Evolutionary conservation across 352 stramenopile genomes (phyloP).

Genomic region (Plasmopara muralis): DNA sequence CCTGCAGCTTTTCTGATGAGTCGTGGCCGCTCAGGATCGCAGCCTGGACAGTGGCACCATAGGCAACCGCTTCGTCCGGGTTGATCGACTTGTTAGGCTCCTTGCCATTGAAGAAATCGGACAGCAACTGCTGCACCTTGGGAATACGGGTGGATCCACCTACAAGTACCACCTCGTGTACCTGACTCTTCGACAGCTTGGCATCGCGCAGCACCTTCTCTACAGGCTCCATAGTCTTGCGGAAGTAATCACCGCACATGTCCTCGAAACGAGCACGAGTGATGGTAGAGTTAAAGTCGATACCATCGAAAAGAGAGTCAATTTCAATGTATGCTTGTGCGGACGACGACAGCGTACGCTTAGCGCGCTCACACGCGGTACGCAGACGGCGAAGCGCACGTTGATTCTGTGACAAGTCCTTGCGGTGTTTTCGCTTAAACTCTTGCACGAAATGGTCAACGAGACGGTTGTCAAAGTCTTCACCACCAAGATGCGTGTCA

Average conservation of each 20-base stretch:
- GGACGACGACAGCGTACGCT: constrained; percentile 95
- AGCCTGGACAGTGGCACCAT: constrained; percentile 95
- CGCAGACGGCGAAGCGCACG: constrained; percentile 94
- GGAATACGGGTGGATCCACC: constrained; percentile 97
- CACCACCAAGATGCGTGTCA: constrained; percentile 98
- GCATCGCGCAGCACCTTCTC: constrained; percentile 95
- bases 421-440: constrained; percentile 96
- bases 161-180: constrained; percentile 98
- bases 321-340: constrained; percentile 96
- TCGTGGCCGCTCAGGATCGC: constrained; percentile 27
- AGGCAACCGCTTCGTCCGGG: constrained; percentile 98
- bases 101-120: constrained; percentile 98
- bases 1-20: constrained; percentile 19
- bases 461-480: constrained; percentile 99
- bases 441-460: constrained; percentile 99
- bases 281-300: constrained; percentile 94
- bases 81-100: constrained; percentile 90
- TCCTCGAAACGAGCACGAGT: constrained; percentile 98
- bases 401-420: constrained; percentile 93
- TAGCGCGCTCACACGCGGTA: constrained; percentile 96
- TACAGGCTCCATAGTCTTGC: constrained; percentile 96
- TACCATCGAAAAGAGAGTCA: constrained; percentile 93
- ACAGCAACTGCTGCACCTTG: constrained; percentile 95
- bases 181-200: constrained; percentile 92
- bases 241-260: constrained; percentile 97